Evolutionary conservation across 805 yeast species (phyloP), one percentile per base, ranked within the genome.

Genomic region (Spathaspora arborariae): DNA sequence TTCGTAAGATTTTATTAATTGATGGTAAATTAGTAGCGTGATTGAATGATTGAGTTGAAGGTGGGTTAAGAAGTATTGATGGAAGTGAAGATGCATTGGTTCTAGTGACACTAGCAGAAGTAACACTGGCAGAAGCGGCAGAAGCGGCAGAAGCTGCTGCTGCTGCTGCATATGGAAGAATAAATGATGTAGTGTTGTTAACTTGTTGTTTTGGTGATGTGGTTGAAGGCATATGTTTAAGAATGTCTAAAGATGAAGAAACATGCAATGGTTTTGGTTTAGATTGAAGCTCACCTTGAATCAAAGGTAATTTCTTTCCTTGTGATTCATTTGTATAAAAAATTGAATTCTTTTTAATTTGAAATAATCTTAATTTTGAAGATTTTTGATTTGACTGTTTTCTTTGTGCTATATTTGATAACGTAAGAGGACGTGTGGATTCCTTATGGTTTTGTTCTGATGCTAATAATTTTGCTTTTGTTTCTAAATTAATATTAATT

Each of bases 1-100:
- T 72, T 46, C 68, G 68, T 53, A 72, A 63, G 45, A 72, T 72
- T 52, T 69, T 72, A 53, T 67, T 69, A 47, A 72, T 72, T 11
- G 75, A 61, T 21, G 77, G 77, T 26, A 68, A 58, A 20, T 55
- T 50, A 13, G 50, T 51, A 20, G 51, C 30, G 20, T 40, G 36
- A 21, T 33, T 39, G 39, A 41, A 22, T n/a, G 47, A 39, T 16
- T 39, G 48, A 33, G 19, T 35, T 36, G 40, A 30, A 35, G 46
- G 45, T 27, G 48, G 45, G 22, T 43, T 48, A 24, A 45, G 45
- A 41, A 36, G 37, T 30, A 51, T 38, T 35, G 48, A 41, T 15
- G 42, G 47, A 18, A 24, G 39, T 13, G 42, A 9, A 15, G 45
- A 20, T 6, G 43, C 38, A 8, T 6, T 20, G 5, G 13, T 26